Base-by-base conservation (phyloP, 129 eudicot species). In the Lactuca saligna region DNA sequence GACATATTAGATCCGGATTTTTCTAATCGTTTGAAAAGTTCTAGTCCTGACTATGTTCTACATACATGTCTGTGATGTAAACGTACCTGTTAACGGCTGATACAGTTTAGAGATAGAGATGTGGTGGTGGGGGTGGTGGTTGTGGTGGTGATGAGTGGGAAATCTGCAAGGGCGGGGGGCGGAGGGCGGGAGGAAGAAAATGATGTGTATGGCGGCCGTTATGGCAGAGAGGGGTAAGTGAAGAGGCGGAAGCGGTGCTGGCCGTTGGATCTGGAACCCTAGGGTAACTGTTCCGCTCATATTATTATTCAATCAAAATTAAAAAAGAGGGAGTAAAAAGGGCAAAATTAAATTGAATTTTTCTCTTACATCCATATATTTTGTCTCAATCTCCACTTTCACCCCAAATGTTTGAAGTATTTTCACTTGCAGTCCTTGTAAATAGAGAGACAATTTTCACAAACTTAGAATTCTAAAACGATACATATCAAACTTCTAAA, bases 211-310 rank as follows among this genome's bases (percentile, higher is more conserved):
- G 78, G 78, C 78, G 78, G 78, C 78, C 53, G 77, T 56, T 39
- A 56, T 57, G 64, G 67, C 49, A 61, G 69, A 61, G 25, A 14
- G 42, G 77, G 61, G 51, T 35, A 51, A 73, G 71, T 72, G 77
- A 51, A 53, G 70, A 63, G 56, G 78, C 8, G 55, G 70, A 73
- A 54, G 57, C 12, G 70, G 64, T 54, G 48, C 33, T 73, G 78
- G 78, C 78, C 78, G 78, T 73, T 73, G 70, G 78, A 73, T 73
- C 78, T 73, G 70, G 42, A 73, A 63, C 70, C 78, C 70, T 73
- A 73, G 64, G 44, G 63, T 73, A 73, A 73, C 78, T 54, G 78
- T 63, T 73, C 41, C 33, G 8, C 41, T 54, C 0, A 31, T 34
- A 54, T 14, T 41, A 33, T 73, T 57, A 63, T 54, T 32, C 8